Evolutionary conservation across 2,329 filamentous ascomycete genomes (phyloP).

Genomic region (Aspergillaceae sp.): DNA sequence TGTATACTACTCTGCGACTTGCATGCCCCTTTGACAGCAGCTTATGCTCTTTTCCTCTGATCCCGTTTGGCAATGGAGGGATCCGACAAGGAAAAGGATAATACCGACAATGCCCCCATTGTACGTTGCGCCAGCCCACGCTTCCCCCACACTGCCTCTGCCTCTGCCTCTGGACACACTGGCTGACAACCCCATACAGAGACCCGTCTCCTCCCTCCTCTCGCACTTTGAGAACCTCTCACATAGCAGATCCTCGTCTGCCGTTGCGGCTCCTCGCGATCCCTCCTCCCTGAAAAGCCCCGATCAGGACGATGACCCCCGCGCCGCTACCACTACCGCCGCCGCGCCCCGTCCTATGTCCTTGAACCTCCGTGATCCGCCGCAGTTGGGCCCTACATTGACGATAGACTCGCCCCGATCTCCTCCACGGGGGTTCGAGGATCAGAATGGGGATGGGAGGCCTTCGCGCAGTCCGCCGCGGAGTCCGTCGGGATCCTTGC

Average conservation of each 20-base stretch:
- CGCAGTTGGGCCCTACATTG: conserved; percentile 34
- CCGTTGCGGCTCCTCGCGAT: conserved; percentile 21
- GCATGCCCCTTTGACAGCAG: not conserved
- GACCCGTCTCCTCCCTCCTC: conserved; percentile 41
- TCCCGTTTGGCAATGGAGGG: conserved; percentile 26
- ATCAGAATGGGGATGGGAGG: conserved; percentile 59
- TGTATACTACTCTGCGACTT: conserved; percentile 4
- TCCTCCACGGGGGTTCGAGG: conserved; percentile 33
- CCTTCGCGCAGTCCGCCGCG: conserved; percentile 17
- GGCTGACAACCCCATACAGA: conserved; percentile 20
- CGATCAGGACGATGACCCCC: conserved; percentile 21
- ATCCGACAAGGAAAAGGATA: conserved; percentile 23
- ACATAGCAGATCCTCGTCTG: conserved; percentile 24
- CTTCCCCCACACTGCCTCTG: not conserved
- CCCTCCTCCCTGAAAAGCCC: conserved; percentile 23
- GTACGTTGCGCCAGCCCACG: conserved; percentile 18
- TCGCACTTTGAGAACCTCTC: conserved; percentile 44
- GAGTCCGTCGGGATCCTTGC: conserved; percentile 17
- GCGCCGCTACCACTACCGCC: conserved; percentile 22
- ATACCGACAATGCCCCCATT: conserved; percentile 30
- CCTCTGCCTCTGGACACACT: conserved; percentile 6
- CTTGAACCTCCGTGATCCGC: conserved; percentile 34
- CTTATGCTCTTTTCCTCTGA: conserved; percentile 4
- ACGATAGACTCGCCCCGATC: conserved; percentile 38
- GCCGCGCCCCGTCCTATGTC: conserved; percentile 39